Base-by-base conservation (phyloP, 352 stramenopile genomes). In the Pilasporangium apinafurcum region DNA sequence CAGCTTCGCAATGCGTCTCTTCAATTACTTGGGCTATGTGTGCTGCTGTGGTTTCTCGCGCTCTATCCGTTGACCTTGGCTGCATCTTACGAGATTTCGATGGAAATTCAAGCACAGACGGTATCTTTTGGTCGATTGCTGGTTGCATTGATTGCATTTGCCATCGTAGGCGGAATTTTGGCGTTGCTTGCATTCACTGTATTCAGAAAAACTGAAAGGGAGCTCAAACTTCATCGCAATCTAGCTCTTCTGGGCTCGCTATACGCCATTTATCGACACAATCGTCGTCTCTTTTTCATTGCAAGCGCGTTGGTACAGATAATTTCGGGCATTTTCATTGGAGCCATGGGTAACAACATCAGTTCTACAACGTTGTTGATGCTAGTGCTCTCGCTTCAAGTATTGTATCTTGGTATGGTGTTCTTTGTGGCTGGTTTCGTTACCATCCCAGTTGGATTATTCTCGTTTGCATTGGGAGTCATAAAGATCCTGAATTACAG, bases 271-370 rank as follows among this genome's bases (percentile, higher is more conserved):
- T 82, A 74, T 40, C 65, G 52, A 27, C 83, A 84, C 51, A 56
- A 51, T n/a, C 65, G 56, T n/a, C 78, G 78, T 2, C 63, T 90
- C 24, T 85, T 90, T 46, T 83, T 85, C 47, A 47, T 83, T 8
- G 53, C 83, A 17, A 57, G 62, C 12, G 62, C 66, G 20, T 33
- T 74, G 8, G 57, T 83, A 10, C 74, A 89, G 55, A 63, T 85
- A 32, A 33, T 52, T 5, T 73, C 55, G 4, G 77, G 71, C 0
- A 38, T 87, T 18, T 48, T 80, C 16, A 74, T 90, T 22, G 78
- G 73, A 22, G 53, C 58, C 6, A 62, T 85, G 33, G 69, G 69
- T 8, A 51, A 49, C 14, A 61, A 68, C 22, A 56, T 14, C 1
- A 42, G 33, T 5, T 20, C 48, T 5, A 44, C 69, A 8, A 68